Base-by-base conservation (phyloP, 2,329 filamentous ascomycete species). In the Macroventuria anomochaeta region DNA sequence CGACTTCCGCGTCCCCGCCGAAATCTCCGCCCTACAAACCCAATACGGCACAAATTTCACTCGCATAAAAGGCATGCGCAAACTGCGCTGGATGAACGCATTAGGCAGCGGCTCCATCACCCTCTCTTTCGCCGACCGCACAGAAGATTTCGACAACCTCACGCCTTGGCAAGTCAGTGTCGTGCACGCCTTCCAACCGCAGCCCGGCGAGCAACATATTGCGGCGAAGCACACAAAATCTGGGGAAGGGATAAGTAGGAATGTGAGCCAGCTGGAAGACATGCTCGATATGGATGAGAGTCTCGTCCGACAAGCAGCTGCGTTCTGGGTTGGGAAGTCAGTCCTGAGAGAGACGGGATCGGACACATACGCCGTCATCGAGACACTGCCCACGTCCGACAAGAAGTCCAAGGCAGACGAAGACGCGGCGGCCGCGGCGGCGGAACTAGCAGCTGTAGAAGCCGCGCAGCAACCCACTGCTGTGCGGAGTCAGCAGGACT, bases 161-260 rank as follows among this genome's bases (percentile, higher is more conserved):
- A 91, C 91, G 55, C 91, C 91, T 1, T 96, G 91, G 81, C 90
- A 96, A 74, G 92, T 93, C 5, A 89, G 88, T 7, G 88, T 97
- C 31, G 91, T 97, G 55, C 87, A 92, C 70, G 88, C 90, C 0
- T 97, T 97, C 70, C 82, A 89, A 55, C 76, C 76, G 3, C 73
- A 79, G 7, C 69, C 71, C 0, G 63, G 68, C n/a, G 71, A 74
- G 13, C 70, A 75, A 25, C 48, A 52, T 40, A 59, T 49, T 7
- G 55, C 40, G 1, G 57, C 53, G 13, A 48, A 62, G 13, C 62
- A 55, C 11, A 39, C 46, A 11, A 63, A 66, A 28, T 56, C 53
- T 26, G 62, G 61, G 25, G 57, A 64, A 23, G 61, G 65, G 8
- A 64, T 79, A 7, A 74, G 74, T 3, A 80, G 70, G 40, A 77